phyloP scores from a whole-genome alignment of 257 asterid species.

The Solanum virginianum region DNA sequence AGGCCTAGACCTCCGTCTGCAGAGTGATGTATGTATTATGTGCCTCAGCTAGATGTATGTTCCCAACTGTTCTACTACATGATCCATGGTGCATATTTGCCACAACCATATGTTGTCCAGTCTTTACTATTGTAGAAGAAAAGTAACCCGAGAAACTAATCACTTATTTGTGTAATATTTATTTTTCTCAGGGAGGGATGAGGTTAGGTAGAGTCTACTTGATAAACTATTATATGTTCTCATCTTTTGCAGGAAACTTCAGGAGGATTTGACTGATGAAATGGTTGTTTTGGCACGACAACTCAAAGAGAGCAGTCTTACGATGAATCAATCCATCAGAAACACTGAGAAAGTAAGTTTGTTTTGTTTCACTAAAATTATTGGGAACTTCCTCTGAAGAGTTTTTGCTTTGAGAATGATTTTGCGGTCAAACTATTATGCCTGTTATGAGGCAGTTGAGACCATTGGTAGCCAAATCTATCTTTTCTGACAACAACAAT shows the following conservation, averaged over 20 bases:
- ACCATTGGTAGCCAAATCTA: background rate
- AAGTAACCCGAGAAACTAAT: background rate
- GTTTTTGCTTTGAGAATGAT: background rate
- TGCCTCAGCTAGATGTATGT: background rate
- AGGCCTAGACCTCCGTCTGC: background rate
- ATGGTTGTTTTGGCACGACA: conserved; percentile 84
- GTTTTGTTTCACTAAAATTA: background rate
- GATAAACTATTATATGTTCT: background rate
- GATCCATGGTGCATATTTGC: background rate
- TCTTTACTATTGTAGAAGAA: background rate
- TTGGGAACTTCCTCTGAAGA: background rate
- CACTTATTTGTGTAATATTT: background rate
- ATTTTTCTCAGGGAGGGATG: background rate
- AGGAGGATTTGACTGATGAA: conserved; percentile 87
- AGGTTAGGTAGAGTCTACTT: background rate
- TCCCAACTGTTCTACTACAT: background rate
- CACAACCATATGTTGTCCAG: background rate
- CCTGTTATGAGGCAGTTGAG: background rate
- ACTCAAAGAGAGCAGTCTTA: conserved; percentile 78
- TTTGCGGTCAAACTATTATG: background rate
- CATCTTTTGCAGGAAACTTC: conserved; percentile 56
- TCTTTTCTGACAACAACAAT: background rate
- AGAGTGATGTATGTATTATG: background rate
- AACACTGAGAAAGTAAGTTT: conserved; percentile 76
- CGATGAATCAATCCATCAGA: conserved; percentile 71